phyloP scores from a whole-genome alignment of 2,329 filamentous ascomycete genomes.

The Colletotrichum lentis region DNA sequence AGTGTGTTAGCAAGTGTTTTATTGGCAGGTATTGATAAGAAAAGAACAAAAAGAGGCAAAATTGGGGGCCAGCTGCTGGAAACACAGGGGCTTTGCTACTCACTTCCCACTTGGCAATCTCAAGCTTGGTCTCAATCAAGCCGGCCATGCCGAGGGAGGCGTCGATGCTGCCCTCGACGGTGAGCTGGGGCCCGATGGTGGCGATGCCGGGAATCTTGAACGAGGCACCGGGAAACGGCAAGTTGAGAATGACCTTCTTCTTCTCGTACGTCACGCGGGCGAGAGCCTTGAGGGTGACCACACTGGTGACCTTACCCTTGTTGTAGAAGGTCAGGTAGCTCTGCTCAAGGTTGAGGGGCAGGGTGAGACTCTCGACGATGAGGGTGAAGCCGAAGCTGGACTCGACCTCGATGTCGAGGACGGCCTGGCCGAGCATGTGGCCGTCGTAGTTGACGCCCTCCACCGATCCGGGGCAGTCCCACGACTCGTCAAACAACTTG shows the following conservation, averaged over 20 bases:
- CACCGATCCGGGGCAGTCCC: slow-evolving; percentile 37
- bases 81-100: slow-evolving; percentile 5
- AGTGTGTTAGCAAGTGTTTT: not conserved
- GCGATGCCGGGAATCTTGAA: slow-evolving; percentile 45
- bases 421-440: slow-evolving; percentile 40
- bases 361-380: slow-evolving; percentile 39
- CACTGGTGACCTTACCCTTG: too few species aligned
- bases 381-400: slow-evolving; percentile 45
- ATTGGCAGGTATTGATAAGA: too few species aligned
- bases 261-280: slow-evolving; percentile 39
- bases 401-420: slow-evolving; percentile 40
- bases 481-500: slow-evolving; percentile 41
- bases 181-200: slow-evolving; percentile 46
- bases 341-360: slow-evolving; percentile 42
- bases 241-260: slow-evolving; percentile 38
- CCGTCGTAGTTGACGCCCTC: slow-evolving; percentile 28
- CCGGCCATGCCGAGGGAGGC: slow-evolving; percentile 40
- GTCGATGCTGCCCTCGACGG: slow-evolving; percentile 40
- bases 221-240: slow-evolving; percentile 44
- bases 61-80: too few species aligned
- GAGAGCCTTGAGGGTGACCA: too few species aligned
- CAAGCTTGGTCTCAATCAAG: slow-evolving; percentile 43
- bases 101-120: slow-evolving; percentile 43
- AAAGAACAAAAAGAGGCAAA: too few species aligned
- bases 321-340: slow-evolving; percentile 42